Evolutionary conservation across 2,329 filamentous ascomycete species (phyloP), one percentile per base, ranked within the genome.

Genomic region (Exophiala sp.): DNA sequence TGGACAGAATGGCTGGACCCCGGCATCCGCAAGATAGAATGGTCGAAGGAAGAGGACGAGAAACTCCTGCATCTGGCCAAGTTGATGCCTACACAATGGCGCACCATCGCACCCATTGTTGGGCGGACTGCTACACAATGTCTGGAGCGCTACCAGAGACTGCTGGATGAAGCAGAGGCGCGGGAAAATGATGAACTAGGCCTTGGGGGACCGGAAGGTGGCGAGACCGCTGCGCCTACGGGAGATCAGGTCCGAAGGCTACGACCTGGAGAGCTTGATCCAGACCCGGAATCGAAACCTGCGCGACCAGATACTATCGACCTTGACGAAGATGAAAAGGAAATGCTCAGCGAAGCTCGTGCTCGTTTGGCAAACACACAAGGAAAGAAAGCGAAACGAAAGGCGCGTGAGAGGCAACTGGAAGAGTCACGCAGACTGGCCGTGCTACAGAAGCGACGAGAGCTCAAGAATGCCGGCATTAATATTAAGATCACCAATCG

Each of bases 1-100:
- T 98, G 93, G 93, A 83, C 85, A 67, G 91, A 98, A 78, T 98
- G 93, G 91, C 80, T 98, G 60, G 93, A 98, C 66, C 93, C 93
- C 16, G 88, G 87, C 66, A 97, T 98, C 74, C 87, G 91, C 65
- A 98, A 98, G 76, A 93, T 95, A 62, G 93, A 98, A 73, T 98
- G 93, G 91, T 95, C 88, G 66, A 87, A 93, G 65, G 93, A 98
- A 70, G 93, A 98, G 68, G 93, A 98, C 68, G 93, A 98, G 75
- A 96, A 95, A 73, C 78, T 98, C 53, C 72, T 98, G 63, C 93
- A 97, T 65, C 78, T 98, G 64, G 93, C 93, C 55, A 98, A 97
- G 78, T 77, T 98, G 72, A 95, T 98, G 85, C 93, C 93, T 50
- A 97, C 91, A 22, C 93, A 98, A 79, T 98, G 93, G 93, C 85